phyloP scores from a whole-genome alignment of 2,329 filamentous ascomycete genomes.

The Penicillium verrucosum region DNA sequence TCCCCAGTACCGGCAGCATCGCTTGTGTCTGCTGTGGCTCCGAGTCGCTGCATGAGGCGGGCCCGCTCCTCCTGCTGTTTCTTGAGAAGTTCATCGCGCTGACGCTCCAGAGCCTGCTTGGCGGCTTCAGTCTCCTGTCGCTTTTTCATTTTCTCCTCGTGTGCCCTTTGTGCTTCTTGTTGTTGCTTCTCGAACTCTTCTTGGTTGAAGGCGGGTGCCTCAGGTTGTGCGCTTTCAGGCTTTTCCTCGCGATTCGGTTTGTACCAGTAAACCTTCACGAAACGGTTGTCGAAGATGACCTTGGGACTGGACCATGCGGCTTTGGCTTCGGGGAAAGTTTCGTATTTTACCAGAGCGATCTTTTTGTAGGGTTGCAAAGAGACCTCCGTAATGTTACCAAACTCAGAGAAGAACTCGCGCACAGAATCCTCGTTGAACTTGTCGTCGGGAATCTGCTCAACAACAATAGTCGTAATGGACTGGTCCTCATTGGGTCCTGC shows the following conservation, averaged over 20 bases:
- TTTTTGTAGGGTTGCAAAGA: slow-evolving; percentile 53
- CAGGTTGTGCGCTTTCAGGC: slow-evolving; percentile 27
- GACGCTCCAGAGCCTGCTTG: slow-evolving; percentile 52
- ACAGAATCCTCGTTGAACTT: slow-evolving; percentile 54
- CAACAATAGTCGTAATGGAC: slow-evolving; percentile 56
- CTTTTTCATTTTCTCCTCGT: slow-evolving; percentile 54
- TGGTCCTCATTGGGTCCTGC: slow-evolving; percentile 52
- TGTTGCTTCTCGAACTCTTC: slow-evolving; percentile 56
- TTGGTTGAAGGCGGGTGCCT: slow-evolving; percentile 50
- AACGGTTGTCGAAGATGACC: slow-evolving; percentile 62
- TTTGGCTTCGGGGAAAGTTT: slow-evolving; percentile 50
- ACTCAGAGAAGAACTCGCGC: slow-evolving; percentile 57
- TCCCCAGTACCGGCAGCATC: slow-evolving; percentile 27
- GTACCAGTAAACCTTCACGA: slow-evolving; percentile 64
- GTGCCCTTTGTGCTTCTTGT: slow-evolving; percentile 54
- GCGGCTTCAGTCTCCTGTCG: slow-evolving; percentile 52
- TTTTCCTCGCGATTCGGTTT: slow-evolving; percentile 42
- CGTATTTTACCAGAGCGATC: slow-evolving; percentile 56
- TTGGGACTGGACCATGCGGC: slow-evolving; percentile 60
- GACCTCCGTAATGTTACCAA: slow-evolving; percentile 55
- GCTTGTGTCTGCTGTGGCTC: slow-evolving; percentile 37
- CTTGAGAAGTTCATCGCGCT: slow-evolving; percentile 49
- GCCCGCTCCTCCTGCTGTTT: slow-evolving; percentile 56
- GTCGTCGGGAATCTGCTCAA: slow-evolving; percentile 60
- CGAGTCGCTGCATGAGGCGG: slow-evolving; percentile 49